These are phyloP conservation scores for Melanomma pulvis-pyrius DNA, from an alignment of 495 filamentous ascomycete genomes.

Conservation along the genomic window DNA sequence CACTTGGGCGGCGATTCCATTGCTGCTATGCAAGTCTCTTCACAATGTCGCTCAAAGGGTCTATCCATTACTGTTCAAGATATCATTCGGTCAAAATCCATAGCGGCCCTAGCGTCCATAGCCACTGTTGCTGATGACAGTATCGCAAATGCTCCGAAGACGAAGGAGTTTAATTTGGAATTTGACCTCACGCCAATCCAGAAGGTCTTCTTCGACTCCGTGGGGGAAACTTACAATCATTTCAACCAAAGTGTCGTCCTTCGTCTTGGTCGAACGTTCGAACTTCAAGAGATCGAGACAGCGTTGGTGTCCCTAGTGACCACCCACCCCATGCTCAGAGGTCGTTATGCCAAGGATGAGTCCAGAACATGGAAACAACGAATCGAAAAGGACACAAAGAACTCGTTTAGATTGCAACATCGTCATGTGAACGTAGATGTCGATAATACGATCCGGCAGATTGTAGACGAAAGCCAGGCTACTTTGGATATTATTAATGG, in stretches of 20 bases:
- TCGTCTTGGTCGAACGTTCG: slow-evolving; percentile 55
- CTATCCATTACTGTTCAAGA: slow-evolving; percentile 37
- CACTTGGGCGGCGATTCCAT: slow-evolving; percentile 40
- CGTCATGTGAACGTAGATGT: slow-evolving; percentile 4
- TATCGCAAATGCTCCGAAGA: slow-evolving; percentile 44
- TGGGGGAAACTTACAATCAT: slow-evolving; percentile 60
- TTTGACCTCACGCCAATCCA: slow-evolving; percentile 76
- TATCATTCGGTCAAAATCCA: slow-evolving; percentile 35
- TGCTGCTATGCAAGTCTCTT: slow-evolving; percentile 37
- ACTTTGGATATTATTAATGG: slow-evolving; percentile 31
- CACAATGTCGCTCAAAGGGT: slow-evolving; percentile 29
- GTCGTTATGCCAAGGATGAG: slow-evolving; percentile 54
- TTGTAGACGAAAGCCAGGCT: slow-evolving; percentile 34
- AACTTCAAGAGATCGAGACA: slow-evolving; percentile 52
- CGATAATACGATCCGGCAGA: slow-evolving; percentile 3
- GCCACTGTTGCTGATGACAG: slow-evolving; percentile 1
- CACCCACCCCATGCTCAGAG: slow-evolving; percentile 74
- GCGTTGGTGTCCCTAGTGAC: slow-evolving; percentile 62
- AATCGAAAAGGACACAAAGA: slow-evolving; percentile 23
- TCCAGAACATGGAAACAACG: slow-evolving; percentile 27
- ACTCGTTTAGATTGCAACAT: slow-evolving; percentile 24
- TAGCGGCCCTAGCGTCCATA: slow-evolving; percentile 28
- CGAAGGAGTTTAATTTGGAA: slow-evolving; percentile 2
- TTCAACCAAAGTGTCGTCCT: slow-evolving; percentile 74
- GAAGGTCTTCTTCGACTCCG: slow-evolving; percentile 64